phyloP scores from a whole-genome alignment of 139 green algal genomes.

The Diplosphaera chodatii region DNA sequence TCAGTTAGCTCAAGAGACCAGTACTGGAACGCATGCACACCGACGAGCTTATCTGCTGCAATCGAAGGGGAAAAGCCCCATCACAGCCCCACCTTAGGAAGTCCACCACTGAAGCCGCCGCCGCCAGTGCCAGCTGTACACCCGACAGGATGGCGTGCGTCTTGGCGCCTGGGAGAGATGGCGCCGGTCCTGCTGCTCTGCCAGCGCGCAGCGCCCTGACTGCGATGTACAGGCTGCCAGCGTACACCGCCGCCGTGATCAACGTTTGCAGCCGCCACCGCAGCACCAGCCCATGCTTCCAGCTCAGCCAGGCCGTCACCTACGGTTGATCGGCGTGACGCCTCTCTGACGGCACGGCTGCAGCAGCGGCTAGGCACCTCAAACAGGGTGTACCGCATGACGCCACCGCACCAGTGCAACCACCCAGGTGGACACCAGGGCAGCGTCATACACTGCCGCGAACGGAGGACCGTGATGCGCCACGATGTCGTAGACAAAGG shows the following conservation, averaged over 20 bases:
- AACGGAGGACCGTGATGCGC: not conserved
- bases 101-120: not conserved
- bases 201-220: not conserved
- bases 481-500: not conserved
- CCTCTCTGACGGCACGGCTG: no score
- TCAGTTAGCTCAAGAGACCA: no score
- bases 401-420: not conserved
- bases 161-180: not conserved
- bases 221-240: not conserved
- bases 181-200: not conserved
- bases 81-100: constrained; percentile 6
- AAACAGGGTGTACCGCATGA: no score
- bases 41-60: no score
- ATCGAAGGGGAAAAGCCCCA: no score
- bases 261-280: not conserved
- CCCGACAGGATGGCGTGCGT: not conserved
- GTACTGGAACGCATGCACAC: no score
- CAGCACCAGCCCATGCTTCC: not conserved
- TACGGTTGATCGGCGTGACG: no score
- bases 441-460: not conserved
- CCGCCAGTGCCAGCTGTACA: not conserved
- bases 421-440: not conserved
- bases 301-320: not conserved
- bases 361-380: no score
- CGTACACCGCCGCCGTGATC: not conserved